A percentile compares a stretch with the other conserved stretches of the same genome.
Evolutionary conservation across 2,329 filamentous ascomycete genomes (phyloP).

Genomic region (Exophiala spinifera): DNA sequence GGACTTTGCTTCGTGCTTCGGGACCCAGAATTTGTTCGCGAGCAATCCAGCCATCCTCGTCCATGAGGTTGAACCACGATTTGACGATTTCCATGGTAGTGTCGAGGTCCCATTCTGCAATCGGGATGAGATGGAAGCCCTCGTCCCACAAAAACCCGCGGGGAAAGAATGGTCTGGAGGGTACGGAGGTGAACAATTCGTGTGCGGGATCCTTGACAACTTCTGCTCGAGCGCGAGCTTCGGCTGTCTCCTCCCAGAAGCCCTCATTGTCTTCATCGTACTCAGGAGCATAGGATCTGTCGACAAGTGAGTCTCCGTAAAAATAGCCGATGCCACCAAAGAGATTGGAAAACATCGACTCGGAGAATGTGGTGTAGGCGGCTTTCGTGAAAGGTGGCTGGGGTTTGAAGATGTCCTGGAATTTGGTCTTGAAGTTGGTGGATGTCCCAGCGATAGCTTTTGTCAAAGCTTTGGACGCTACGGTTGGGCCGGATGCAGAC

Average conservation of each 20-base stretch:
- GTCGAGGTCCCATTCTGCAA: slow-evolving; percentile 92
- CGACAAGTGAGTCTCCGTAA: slow-evolving; percentile 80
- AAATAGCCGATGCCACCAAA: slow-evolving; percentile 95
- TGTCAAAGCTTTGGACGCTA: slow-evolving; percentile 64
- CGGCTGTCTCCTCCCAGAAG: slow-evolving; percentile 89
- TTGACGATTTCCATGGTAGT: slow-evolving; percentile 81
- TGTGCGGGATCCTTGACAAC: slow-evolving; percentile 75
- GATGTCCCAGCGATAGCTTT: slow-evolving; percentile 65
- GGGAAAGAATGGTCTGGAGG: slow-evolving; percentile 93
- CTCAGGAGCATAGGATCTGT: slow-evolving; percentile 85
- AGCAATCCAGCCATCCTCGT: slow-evolving; percentile 95
- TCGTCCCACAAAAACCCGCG: slow-evolving; percentile 98
- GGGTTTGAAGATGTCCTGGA: slow-evolving; percentile 67
- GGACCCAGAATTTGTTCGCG: slow-evolving; percentile 90
- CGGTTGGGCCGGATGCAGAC: slow-evolving; percentile 62
- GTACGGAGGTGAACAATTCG: slow-evolving; percentile 86
- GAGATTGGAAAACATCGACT: slow-evolving; percentile 90
- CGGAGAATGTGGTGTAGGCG: slow-evolving; percentile 75
- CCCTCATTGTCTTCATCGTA: slow-evolving; percentile 94
- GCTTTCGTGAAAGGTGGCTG: slow-evolving; percentile 70
- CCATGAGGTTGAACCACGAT: slow-evolving; percentile 95
- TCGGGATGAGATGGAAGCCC: slow-evolving; percentile 87
- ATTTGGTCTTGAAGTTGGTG: slow-evolving; percentile 69
- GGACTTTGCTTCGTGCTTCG: slow-evolving; percentile 93
- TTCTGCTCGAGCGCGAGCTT: slow-evolving; percentile 66